Conservation (phyloP, 371 early-diverging fungal species). For the Zopfochytrium polystomum region DNA sequence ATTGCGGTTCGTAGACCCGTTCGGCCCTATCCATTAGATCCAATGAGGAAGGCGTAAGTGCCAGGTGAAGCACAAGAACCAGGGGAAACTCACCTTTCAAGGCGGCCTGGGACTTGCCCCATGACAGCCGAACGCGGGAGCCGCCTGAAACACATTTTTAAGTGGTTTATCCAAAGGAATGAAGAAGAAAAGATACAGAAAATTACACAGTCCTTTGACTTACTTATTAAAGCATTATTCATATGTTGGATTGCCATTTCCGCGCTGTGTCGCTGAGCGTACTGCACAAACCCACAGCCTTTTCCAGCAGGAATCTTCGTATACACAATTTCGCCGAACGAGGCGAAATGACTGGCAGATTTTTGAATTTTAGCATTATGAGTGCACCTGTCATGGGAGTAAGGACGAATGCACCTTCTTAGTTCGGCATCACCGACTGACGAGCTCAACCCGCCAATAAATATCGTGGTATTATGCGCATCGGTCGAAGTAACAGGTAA, state of each 20-base stretch:
- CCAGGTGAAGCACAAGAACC: too few species aligned
- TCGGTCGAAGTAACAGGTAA: too few species aligned
- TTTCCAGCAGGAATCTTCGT: slow-evolving; percentile 90
- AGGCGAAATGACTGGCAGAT: slow-evolving; percentile 60
- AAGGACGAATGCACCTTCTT: slow-evolving; percentile 37
- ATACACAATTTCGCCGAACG: slow-evolving; percentile 84
- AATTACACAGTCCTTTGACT: too few species aligned
- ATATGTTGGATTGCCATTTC: slow-evolving; percentile 84
- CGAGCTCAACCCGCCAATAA: slow-evolving; percentile 85
- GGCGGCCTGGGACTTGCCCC: slow-evolving; percentile 76
- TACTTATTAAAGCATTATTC: slow-evolving; percentile 73
- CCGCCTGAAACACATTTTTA: too few species aligned
- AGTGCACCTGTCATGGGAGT: too few species aligned
- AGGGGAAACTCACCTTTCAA: slow-evolving; percentile 24
- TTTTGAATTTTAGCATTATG: background rate
- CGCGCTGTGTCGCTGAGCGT: slow-evolving; percentile 72
- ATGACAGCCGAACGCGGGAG: slow-evolving; percentile 81
- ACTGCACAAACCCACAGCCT: too few species aligned
- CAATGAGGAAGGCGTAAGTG: too few species aligned
- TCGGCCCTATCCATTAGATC: too few species aligned
- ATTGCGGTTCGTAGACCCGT: too few species aligned
- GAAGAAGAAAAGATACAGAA: too few species aligned
- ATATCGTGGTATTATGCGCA: slow-evolving; percentile 90
- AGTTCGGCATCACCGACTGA: slow-evolving; percentile 82
- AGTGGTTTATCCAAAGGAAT: too few species aligned